Conservation (phyloP, 768 basidiomycete species). For the Phaeotremella skinneri region DNA sequence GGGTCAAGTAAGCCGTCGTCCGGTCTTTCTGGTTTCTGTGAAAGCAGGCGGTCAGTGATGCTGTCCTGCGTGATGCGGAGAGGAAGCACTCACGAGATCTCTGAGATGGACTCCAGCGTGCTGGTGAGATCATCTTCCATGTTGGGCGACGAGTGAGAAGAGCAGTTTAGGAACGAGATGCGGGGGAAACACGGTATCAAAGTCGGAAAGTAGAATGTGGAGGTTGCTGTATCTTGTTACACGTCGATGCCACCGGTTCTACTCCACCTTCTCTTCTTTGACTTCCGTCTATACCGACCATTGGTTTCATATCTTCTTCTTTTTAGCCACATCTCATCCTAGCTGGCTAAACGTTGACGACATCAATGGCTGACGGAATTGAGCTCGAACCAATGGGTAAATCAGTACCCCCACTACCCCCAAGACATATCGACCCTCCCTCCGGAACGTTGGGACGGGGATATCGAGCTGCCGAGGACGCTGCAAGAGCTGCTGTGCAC, state of each 20-base stretch:
- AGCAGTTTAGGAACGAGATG: no score
- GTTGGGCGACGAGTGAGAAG: not conserved
- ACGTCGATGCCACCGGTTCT: no score
- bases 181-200: no score
- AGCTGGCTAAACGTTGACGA: not conserved
- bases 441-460: constrained; percentile 28
- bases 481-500: constrained; percentile 44
- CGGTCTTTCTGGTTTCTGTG: constrained; percentile 40
- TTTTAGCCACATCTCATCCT: no score
- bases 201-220: no score
- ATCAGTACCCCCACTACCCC: constrained; percentile 15
- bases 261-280: no score
- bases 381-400: constrained; percentile 33
- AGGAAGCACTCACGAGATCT: constrained; percentile 20
- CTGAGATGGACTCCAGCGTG: constrained; percentile 23
- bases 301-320: no score
- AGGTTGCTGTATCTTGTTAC: no score
- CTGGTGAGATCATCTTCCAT: constrained; percentile 23
- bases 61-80: not conserved
- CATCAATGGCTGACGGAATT: constrained; percentile 32
- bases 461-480: constrained; percentile 38
- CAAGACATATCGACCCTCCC: constrained; percentile 20
- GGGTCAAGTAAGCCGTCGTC: constrained; percentile 67
- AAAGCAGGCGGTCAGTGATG: not conserved
- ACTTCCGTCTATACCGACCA: no score